Base-by-base conservation (phyloP, 2,329 filamentous ascomycete genomes). In the Orbilia brochopaga region DNA sequence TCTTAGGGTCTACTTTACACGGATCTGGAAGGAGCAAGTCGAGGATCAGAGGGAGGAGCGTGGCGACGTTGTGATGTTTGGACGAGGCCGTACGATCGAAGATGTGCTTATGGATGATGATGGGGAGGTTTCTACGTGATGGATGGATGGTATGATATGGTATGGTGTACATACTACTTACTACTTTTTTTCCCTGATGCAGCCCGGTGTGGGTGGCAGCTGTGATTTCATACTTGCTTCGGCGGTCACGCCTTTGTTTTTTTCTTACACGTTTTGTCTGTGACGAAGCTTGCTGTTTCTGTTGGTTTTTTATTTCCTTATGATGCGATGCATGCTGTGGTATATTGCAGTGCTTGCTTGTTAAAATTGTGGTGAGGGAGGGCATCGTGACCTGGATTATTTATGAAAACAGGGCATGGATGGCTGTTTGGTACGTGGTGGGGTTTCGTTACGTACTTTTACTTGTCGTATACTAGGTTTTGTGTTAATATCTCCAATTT, bases 1-100 rank as follows among this genome's bases (percentile, higher is more conserved):
- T 1, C 81, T 99, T 75, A 85, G 87, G 64, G 85, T 87, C 78
- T 97, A 97, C 79, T 96, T 99, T 77, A 84, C 92, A 76, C 86
- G 87, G 63, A 97, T 99, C 59, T 88, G 94, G 81, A 86, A 86
- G 76, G 92, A 97, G 74, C 85, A 93, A 58, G 82, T 82, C 44
- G 78, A 80, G 44, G 77, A 80, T 32, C 78, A 81, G 54, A 81
- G 74, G 77, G 80, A 32, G 80, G 80, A 32, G 79, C 82, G 59
- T 79, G 80, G 19, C 78, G 81, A 59, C 78, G 80, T 23, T 79
- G 79, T 78, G 66, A 74, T 51, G 70, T 75, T 77, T 77, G 51
- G 75, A 77, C 77, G 78, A n/a, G 77, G 78, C 6, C 79, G 79
- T 35, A 69, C 72, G 11, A 74, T 74, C 42, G 66, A 67, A 11